Evolutionary conservation across 306 rosid species (phyloP), one percentile per base, ranked within the genome.

Genomic region (Morella rubra): DNA sequence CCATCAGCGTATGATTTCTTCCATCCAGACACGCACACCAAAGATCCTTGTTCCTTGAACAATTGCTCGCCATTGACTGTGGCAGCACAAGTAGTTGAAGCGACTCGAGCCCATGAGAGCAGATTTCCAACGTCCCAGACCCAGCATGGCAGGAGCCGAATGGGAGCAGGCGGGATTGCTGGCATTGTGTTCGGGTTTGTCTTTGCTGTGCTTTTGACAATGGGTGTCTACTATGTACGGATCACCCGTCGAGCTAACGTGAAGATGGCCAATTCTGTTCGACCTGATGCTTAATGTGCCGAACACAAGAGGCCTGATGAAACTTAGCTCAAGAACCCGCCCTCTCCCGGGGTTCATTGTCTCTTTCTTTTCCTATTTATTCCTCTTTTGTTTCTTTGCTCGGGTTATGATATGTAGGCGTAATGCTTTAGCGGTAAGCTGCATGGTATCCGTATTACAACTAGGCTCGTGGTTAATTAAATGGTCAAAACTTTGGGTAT

Each of bases 1-100:
- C 99, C 99, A 7, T 88, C 91, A 24, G 91, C 96, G 7, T 96
- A 96, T 45, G 80, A 88, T 74, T 96, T 96, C 81, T 96, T 93
- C 52, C 93, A 96, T 59, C 97, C 99, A 44, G 86, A 75, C 74
- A 75, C 76, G n/a, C 47, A 20, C 47, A 72, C 71, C 58, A 56
- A 58, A 66, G 88, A 88, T 42, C 88, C 91, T 12, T 92, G 98
- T 69, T 61, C 50, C 69, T 77, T 72, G 44, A 75, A 92, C 46
- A 87, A 80, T 78, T 91, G 97, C 74, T 89, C 98, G 19, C 97
- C 98, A 8, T 40, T 96, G 60, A 93, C 93, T 5, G 10, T 89
- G 47, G 93, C 98, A 22, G 97, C 93, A n/a, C 89, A 88, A 69
- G 88, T 87, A 8, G 85, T 58, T 9, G 40, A 86, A 77, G 88